Conservation (phyloP, 73 alveolate genomes). For the Tetrahymena elliotti region DNA sequence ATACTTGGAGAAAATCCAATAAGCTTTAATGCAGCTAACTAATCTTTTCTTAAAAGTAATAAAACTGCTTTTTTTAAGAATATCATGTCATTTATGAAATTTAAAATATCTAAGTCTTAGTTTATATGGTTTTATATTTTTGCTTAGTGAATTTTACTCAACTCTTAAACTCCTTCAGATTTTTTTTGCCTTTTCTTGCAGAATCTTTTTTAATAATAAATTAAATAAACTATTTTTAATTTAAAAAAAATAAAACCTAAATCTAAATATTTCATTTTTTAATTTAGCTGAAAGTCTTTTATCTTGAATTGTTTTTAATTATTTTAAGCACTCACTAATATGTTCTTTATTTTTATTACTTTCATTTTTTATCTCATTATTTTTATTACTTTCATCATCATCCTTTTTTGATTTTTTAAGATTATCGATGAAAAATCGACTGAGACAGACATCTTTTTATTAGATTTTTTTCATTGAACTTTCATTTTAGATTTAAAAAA, state of each 20-base stretch:
- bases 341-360: background rate
- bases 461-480: too few relatives aligned
- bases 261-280: background rate
- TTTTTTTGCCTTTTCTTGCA: background rate
- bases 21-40: background rate
- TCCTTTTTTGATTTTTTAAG: background rate
- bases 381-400: too few relatives aligned
- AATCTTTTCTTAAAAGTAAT: background rate
- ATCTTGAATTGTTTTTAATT: background rate
- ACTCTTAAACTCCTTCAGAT: background rate
- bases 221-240: too few relatives aligned
- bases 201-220: background rate
- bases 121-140: too few relatives aligned
- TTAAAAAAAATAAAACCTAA: background rate
- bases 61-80: background rate
- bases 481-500: background rate
- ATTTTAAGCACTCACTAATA: background rate
- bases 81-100: background rate
- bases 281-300: background rate
- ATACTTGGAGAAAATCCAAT: background rate
- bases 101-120: background rate
- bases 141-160: too few relatives aligned
- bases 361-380: too few relatives aligned
- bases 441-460: too few relatives aligned
- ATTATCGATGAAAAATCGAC: too few relatives aligned